Conservation (phyloP, 1,284 basidiomycete species). For the Tremellales sp. region DNA sequence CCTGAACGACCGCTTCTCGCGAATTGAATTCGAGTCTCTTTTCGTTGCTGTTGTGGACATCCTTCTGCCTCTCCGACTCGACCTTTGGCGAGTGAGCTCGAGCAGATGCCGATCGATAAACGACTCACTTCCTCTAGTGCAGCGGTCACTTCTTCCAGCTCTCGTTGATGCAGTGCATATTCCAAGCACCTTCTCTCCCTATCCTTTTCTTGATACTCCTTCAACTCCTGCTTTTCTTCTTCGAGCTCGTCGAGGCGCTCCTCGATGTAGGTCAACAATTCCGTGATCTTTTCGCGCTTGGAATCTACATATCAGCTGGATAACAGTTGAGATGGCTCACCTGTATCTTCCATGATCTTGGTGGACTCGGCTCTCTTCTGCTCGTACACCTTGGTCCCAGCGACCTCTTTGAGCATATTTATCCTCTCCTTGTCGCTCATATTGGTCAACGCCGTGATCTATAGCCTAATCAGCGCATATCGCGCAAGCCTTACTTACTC, state of each 20-base stretch:
- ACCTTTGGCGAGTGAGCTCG: slow-evolving; percentile 41
- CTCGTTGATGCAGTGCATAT: slow-evolving; percentile 87
- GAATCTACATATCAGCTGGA: slow-evolving; percentile 53
- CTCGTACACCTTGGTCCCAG: slow-evolving; percentile 97
- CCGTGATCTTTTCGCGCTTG: slow-evolving; percentile 86
- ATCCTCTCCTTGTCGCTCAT: slow-evolving; percentile 95
- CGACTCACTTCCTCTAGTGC: slow-evolving; percentile 65
- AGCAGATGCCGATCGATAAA: background rate
- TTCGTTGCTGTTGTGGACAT: slow-evolving; percentile 78
- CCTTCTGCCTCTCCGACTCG: slow-evolving; percentile 67
- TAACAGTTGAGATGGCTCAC: slow-evolving; percentile 21
- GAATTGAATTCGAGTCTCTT: slow-evolving; percentile 75
- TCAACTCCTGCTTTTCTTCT: slow-evolving; percentile 95
- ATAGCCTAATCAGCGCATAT: slow-evolving; percentile 6
- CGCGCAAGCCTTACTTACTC: slow-evolving; percentile 59
- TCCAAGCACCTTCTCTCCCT: slow-evolving; percentile 91
- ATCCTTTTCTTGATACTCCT: slow-evolving; percentile 94
- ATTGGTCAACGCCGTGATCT: slow-evolving; percentile 96
- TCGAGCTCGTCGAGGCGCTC: slow-evolving; percentile 85
- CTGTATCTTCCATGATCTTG: slow-evolving; percentile 94
- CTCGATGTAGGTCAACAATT: slow-evolving; percentile 87
- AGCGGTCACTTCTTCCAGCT: slow-evolving; percentile 81
- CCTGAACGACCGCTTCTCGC: slow-evolving; percentile 77
- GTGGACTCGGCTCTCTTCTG: slow-evolving; percentile 86
- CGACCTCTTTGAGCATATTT: slow-evolving; percentile 92